Percentiles rank a stretch among this genome's conserved stretches.
phyloP scores from a whole-genome alignment of 73 alveolate genomes.

The Stentor coeruleus region DNA sequence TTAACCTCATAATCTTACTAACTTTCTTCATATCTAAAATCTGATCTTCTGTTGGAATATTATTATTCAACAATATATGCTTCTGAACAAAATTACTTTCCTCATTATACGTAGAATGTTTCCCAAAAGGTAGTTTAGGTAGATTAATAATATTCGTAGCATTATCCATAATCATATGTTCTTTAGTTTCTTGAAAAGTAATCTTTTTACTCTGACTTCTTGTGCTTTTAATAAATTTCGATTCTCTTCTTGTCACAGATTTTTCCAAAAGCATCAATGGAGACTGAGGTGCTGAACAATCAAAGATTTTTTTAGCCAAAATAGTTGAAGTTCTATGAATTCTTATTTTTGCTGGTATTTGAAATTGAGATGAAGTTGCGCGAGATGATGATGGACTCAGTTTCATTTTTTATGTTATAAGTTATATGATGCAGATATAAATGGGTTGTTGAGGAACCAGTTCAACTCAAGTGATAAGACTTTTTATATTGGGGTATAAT shows the following conservation, averaged over 20 bases:
- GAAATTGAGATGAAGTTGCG: no score
- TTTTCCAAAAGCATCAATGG: not conserved
- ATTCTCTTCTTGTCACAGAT: not conserved
- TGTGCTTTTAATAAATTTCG: not conserved
- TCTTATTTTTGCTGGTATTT: no score
- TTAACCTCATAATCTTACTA: not conserved
- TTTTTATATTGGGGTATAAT: not conserved
- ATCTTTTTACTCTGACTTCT: not conserved
- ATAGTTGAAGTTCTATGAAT: not conserved
- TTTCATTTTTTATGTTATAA: no score
- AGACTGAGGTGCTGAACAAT: not conserved
- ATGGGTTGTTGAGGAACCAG: constrained; percentile 21
- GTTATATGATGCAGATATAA: no score
- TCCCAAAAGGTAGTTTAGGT: constrained; percentile 1
- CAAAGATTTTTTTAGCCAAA: not conserved
- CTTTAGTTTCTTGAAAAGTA: not conserved
- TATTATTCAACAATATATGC: not conserved
- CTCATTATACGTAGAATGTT: not conserved
- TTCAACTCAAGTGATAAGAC: not conserved
- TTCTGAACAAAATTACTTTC: not conserved
- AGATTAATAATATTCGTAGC: not conserved
- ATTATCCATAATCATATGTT: no score
- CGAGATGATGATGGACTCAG: no score
- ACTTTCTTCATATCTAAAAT: not conserved
- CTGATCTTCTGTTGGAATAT: not conserved